Evolutionary conservation across 257 asterid genomes (phyloP), one percentile per base, ranked within the genome.

Genomic region (Penstemon newberryi): DNA sequence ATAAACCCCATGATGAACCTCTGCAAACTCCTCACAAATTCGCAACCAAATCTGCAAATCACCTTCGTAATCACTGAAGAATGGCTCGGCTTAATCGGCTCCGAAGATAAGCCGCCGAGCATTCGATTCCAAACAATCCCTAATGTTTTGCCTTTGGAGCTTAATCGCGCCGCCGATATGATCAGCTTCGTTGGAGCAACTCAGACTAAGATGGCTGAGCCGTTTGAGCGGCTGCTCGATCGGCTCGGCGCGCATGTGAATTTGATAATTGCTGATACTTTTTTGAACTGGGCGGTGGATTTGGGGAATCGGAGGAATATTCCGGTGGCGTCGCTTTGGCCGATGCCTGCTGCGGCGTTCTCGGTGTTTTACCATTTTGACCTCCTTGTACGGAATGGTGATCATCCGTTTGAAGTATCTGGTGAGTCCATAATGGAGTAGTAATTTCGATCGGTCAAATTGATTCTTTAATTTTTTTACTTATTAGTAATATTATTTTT

Each of bases 321-420:
- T 69, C 89, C 90, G 70, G 92, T 90, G 72, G 96, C 96, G 12
- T 84, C 90, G 4, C 69, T 86, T n/a, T 90, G 97, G 97, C 67
- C 96, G 33, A 83, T 79, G 86, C 87, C 97, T 38, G 87, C 86
- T 0, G 69, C 86, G 1, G 87, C 81, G 15, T 88, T 88, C 68
- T 73, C 90, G 1, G 41, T 79, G 0, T 77, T 76, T 67, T 65
- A 83, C 80, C 85, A 87, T 74, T 80, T 70, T 76, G 80, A 87
- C 74, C 83, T 79, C 49, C 58, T 87, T 49, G 52, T 42, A 4
- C 66, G 18, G 18, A 82, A 81, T 15, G 86, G 85, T 36, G 79
- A 90, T 39, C 76, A 77, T 67, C 85, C 85, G 0, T 60, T 79
- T 19, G 74, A 82, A 5, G 7, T 82, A 18, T 70, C 74, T 3